Base-by-base conservation (phyloP, 1,139 yeast genomes). In the Meyerozyma guilliermondii region DNA sequence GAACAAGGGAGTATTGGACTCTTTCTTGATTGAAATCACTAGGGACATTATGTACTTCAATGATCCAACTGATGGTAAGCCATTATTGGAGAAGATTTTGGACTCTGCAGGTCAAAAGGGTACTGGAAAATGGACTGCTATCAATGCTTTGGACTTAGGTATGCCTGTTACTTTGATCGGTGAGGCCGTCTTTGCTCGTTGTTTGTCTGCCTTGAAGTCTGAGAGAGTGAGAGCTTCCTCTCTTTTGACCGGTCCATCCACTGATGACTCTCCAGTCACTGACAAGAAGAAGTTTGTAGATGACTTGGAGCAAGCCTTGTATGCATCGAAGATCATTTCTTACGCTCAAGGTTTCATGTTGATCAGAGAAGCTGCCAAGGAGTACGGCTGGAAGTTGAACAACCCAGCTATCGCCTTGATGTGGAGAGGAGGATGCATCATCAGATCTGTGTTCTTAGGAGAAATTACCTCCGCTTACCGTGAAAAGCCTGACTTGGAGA, bases 341-440 rank as follows among this genome's bases (percentile, higher is more conserved):
- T 92, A 92, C 70, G 95, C 98, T 55, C 98, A 92, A 78, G 98
- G 98, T 68, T 92, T 92, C 85, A 92, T 92, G 98, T 83, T 92
- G 68, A 89, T 92, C 74, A 87, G 94, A 69, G 96, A 92, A 72
- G 98, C 98, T 58, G 98, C 96, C 56, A 85, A 80, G 74, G 96
- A 88, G 70, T 92, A 88, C 80, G 83, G 83, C 62, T 92, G 98
- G 98, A 83, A 87, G 69, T 80, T 92, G 69, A 92, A 92, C 86
- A 87, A 87, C 81, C 96, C 98, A 55, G 92, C 95, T 51, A 92
- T 92, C 61, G 98, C 98, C 56, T 81, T 92, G 64, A 92, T 92
- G 98, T 92, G 98, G 98, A 86, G 98, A 81, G 98, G 98, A 77
- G 98, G 98, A 58, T 92, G 98, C 81, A 92, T 92, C 71, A 92